These are phyloP conservation scores for Daucus carota DNA, from an alignment of 129 eudicot genomes.

Conservation along the genomic window DNA sequence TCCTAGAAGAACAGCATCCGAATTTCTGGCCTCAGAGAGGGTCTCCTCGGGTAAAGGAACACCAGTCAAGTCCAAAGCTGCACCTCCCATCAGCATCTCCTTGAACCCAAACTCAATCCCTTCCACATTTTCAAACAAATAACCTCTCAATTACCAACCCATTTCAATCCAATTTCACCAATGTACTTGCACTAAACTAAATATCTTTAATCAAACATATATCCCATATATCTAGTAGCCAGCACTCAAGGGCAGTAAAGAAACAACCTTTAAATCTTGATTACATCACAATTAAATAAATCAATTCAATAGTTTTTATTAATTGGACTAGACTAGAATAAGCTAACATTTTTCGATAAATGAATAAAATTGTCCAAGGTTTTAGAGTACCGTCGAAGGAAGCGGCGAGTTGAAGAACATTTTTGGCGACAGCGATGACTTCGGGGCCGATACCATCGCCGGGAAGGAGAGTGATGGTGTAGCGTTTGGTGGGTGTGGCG, in stretches of 20 bases:
- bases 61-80: slow-evolving; percentile 83
- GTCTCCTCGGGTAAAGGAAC: slow-evolving; percentile 97
- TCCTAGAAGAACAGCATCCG: slow-evolving; percentile 95
- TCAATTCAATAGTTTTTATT: neutral
- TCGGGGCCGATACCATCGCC: slow-evolving; percentile 99
- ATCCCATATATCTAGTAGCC: no score
- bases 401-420: slow-evolving; percentile 58
- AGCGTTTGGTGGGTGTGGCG: slow-evolving; percentile 37
- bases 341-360: no score
- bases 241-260: neutral
- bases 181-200: neutral
- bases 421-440: slow-evolving; percentile 77
- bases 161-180: neutral
- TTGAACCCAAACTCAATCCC: slow-evolving; percentile 74
- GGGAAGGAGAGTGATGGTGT: slow-evolving; percentile 81
- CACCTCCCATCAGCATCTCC: slow-evolving; percentile 92
- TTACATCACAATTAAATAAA: neutral
- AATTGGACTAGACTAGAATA: no score
- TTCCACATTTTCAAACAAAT: slow-evolving; percentile 9
- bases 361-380: neutral
- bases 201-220: no score
- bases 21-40: slow-evolving; percentile 61
- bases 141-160: neutral
- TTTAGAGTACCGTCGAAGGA: slow-evolving; percentile 46
- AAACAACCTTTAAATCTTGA: neutral